Base-by-base conservation (phyloP, 768 basidiomycete genomes). In the Calocybe cyanea region DNA sequence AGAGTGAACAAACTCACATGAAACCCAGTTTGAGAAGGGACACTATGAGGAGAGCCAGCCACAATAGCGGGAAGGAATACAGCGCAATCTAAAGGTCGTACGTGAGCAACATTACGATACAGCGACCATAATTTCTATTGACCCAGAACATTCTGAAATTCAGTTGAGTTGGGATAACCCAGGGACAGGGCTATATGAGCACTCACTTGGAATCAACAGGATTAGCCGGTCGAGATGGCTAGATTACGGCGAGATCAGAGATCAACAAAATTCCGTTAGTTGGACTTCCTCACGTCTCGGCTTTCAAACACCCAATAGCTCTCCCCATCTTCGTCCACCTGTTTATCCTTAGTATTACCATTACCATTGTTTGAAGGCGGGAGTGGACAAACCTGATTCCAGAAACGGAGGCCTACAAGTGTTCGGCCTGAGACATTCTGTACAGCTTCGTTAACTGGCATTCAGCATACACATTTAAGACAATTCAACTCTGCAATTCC, bases 221-320 rank as follows among this genome's bases (percentile, higher is more conserved):
- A 63, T 96, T 95, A 9, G 89, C 83, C 30, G 91, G 92, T 57
- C 85, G 78, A 38, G 91, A 87, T 23, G 93, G 88, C 92, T 95
- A 11, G 43, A 33, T 32, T 25, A 44, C 50, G n/a, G n/a, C n/a
- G 42, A 36, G 18, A 18, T 37, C 19, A 35, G 21, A 14, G 11
- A 23, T 35, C 11, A 32, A 17, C 15, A 13, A 41, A 8, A 33
- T 20, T 13, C 18, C 20, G 38, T 25, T 25, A 15, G n/a, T n/a
- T n/a, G n/a, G n/a, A n/a, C n/a, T n/a, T 32, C 69, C 87, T 60
- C 66, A 95, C 95, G 65, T 97, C 94, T 59, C 94, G 79, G 58
- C 87, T 88, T 68, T 99, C 96, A 54, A 99, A 99, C 9, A 99
- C 94, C 96, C 96, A 99, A 56, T 85, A 94, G 64, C 76, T 78